Base-by-base conservation (phyloP, 768 basidiomycete genomes). In the Filobasidium wieringae region DNA sequence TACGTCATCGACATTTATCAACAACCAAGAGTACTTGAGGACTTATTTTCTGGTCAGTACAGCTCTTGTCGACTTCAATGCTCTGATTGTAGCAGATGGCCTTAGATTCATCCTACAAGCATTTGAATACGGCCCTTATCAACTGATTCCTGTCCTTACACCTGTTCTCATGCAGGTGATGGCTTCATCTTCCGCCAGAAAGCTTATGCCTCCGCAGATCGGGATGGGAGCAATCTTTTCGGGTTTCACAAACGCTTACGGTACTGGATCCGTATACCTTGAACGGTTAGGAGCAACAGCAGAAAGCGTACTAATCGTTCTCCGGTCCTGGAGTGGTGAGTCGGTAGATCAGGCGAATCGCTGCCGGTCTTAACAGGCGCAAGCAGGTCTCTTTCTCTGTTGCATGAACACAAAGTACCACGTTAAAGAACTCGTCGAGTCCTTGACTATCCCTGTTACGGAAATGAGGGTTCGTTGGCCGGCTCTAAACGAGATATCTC, bases 241-340 rank as follows among this genome's bases (percentile, higher is more conserved):
- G 3, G 87, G 86, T 0, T 82, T 99, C 56, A 96, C 92, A 1
- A 92, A 96, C 70, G 87, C 87, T 0, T 91, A 92, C 64, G 88
- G 88, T 0, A 89, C 87, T 64, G 84, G 85, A 0, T 70, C 81
- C 9, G 84, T 85, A 39, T 84, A 90, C 65, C 79, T 82, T 2
- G 88, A 92, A 15, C 80, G 84, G 45, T 84, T 97, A 78, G 80
- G 82, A 63, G 81, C 83, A 11, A 85, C 84, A 63, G 80, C 85
- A 7, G 84, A 81, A 64, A 81, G 92, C 53, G 82, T 93, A 33
- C 82, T 84, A 54, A 77, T 84, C 40, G 85, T 95, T 81, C 71
- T 99, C 52, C 81, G 86, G 52, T 89, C 87, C 12, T 99, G 92
- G 91, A 86, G 88, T 66, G 93, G 92, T 93, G 67, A 55, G 85